Percentiles rank a stretch among this genome's conserved stretches.
Evolutionary conservation across 305 asterid genomes (phyloP).

Genomic region (Solanum chacoense): DNA sequence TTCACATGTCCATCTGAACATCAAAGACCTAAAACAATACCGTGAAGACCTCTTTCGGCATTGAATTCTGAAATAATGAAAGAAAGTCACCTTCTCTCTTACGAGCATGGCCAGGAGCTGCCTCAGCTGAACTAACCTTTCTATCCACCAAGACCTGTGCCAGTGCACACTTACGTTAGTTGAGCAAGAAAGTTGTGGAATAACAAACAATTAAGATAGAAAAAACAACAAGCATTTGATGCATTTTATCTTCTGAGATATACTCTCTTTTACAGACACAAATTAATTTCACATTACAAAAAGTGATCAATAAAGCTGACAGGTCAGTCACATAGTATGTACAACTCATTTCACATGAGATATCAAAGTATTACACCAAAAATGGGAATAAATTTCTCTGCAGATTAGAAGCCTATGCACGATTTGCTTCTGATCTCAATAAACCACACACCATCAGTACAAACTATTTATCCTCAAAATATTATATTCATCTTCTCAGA

Average conservation of each 20-base stretch:
- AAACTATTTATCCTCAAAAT: neutral
- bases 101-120: conserved; percentile 41
- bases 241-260: neutral
- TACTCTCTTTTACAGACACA: neutral
- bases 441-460: neutral
- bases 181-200: neutral
- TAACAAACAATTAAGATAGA: neutral
- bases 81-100: conserved; percentile 40
- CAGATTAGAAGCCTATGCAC: neutral
- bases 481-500: neutral
- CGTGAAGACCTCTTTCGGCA: neutral
- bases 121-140: conserved; percentile 23
- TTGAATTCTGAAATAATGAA: neutral
- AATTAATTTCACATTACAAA: neutral
- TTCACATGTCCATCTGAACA: neutral
- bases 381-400: neutral
- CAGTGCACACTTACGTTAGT: neutral
- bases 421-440: neutral
- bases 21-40: neutral
- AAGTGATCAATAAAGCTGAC: neutral
- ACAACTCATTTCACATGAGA: neutral
- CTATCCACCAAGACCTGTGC: conserved; percentile 66
- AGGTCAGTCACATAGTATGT: neutral
- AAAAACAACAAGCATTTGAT: neutral
- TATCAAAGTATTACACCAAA: neutral